A percentile compares a stretch with the other conserved stretches of the same genome.
phyloP scores from a whole-genome alignment of 148 eudicot genomes.

The Vaccinium myrtillus region DNA sequence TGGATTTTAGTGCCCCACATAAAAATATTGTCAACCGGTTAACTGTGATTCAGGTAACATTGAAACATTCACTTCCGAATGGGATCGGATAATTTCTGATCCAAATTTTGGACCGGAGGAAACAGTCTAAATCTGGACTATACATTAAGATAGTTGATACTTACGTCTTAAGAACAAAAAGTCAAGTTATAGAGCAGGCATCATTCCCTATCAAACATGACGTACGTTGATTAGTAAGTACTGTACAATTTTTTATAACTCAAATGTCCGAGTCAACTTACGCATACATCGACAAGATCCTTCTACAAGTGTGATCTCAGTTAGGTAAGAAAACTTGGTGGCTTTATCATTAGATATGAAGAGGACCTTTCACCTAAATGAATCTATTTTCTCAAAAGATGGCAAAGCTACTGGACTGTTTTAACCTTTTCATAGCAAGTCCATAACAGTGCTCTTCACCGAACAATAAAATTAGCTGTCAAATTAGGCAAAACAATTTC shows the following conservation, averaged over 20 bases:
- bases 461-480: not conserved
- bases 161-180: not conserved
- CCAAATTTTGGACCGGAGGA: no score
- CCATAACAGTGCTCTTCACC: not conserved
- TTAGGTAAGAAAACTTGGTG: not conserved
- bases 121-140: no score
- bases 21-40: no score
- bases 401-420: not conserved
- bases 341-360: constrained; percentile 10
- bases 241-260: not conserved
- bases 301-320: no score
- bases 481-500: not conserved
- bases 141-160: no score
- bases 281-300: no score
- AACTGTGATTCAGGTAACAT: no score
- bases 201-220: not conserved
- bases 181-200: not conserved
- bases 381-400: not conserved
- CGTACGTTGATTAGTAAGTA: not conserved
- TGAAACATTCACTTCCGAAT: no score
- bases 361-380: constrained; percentile 2
- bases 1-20: no score
- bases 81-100: no score
- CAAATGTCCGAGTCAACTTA: no score
- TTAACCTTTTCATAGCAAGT: not conserved